Conservation (phyloP, 2,329 filamentous ascomycete genomes). For the Aureobasidium lini region DNA sequence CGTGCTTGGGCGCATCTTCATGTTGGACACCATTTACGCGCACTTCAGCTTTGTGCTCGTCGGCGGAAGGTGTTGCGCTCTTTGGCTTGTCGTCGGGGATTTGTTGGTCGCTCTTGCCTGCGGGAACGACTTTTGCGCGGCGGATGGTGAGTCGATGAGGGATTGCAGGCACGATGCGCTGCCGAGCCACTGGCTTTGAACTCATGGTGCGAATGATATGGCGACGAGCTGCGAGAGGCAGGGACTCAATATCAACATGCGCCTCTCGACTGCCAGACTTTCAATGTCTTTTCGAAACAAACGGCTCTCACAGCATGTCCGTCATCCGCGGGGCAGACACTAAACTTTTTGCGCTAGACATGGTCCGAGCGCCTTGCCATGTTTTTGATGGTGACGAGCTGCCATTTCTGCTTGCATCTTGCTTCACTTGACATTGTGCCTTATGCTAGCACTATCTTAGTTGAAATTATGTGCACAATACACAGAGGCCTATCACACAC, state of each 20-base stretch:
- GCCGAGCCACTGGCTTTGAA: neutral
- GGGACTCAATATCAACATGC: slow-evolving; percentile 11
- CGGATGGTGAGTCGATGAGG: slow-evolving; percentile 9
- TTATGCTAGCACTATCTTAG: too few species aligned
- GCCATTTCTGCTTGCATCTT: neutral
- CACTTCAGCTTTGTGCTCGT: neutral
- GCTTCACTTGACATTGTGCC: too few species aligned
- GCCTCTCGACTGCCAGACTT: slow-evolving; percentile 10
- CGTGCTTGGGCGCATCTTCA: neutral
- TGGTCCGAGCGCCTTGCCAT: neutral
- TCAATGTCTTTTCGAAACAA: slow-evolving; percentile 1
- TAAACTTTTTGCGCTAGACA: slow-evolving; percentile 8
- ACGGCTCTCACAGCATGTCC: slow-evolving; percentile 1
- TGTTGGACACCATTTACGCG: neutral
- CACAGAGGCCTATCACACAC: too few species aligned
- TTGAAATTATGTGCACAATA: too few species aligned
- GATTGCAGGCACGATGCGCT: slow-evolving; percentile 14
- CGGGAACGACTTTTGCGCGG: slow-evolving; percentile 5
- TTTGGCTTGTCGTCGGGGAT: slow-evolving; percentile 1
- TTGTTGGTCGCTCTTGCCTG: slow-evolving; percentile 8
- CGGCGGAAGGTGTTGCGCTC: neutral
- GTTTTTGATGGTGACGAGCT: neutral
- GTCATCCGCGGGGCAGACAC: slow-evolving; percentile 8
- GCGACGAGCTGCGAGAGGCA: slow-evolving; percentile 7
- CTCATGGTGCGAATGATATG: neutral